These are phyloP conservation scores for Lindgomyces ingoldianus DNA, from an alignment of 495 filamentous ascomycete genomes.

Conservation along the genomic window DNA sequence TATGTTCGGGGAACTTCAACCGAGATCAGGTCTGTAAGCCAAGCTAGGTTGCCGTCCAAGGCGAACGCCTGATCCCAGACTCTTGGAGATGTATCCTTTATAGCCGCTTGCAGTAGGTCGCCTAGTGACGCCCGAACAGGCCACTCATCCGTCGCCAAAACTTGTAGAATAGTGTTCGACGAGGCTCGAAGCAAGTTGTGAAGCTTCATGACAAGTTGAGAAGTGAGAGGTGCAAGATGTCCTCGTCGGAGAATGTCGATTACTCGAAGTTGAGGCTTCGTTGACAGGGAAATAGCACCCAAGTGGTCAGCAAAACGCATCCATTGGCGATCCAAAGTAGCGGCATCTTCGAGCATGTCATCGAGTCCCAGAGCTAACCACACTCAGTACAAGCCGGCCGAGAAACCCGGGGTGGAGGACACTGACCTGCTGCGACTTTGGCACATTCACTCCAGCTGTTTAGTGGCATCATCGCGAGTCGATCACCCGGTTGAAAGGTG, in stretches of 20 bases:
- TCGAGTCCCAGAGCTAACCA: slow-evolving; percentile 50
- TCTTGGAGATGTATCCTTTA: slow-evolving; percentile 47
- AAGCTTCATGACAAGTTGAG: slow-evolving; percentile 52
- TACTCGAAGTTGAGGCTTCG: slow-evolving; percentile 41
- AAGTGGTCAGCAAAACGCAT: slow-evolving; percentile 50
- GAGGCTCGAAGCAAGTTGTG: slow-evolving; percentile 48
- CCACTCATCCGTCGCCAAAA: slow-evolving; percentile 53
- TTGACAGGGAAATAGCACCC: slow-evolving; percentile 39
- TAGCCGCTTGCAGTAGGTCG: slow-evolving; percentile 49
- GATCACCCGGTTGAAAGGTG: slow-evolving; percentile 53
- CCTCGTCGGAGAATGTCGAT: slow-evolving; percentile 53
- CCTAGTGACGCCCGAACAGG: slow-evolving; percentile 51
- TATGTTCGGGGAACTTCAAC: slow-evolving; percentile 55
- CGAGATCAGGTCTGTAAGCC: slow-evolving; percentile 50
- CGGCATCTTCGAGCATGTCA: slow-evolving; percentile 38
- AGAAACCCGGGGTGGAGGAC: no score
- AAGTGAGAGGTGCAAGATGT: slow-evolving; percentile 53
- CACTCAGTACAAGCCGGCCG: no score
- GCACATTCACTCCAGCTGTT: slow-evolving; percentile 54
- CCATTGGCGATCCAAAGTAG: slow-evolving; percentile 49
- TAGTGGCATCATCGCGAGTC: slow-evolving; percentile 54
- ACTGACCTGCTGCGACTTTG: slow-evolving; percentile 52
- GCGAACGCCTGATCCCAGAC: slow-evolving; percentile 54
- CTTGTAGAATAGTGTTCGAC: slow-evolving; percentile 52
- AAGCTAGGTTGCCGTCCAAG: slow-evolving; percentile 43